phyloP scores from a whole-genome alignment of 148 eudicot species.

The Limonium bicolor region DNA sequence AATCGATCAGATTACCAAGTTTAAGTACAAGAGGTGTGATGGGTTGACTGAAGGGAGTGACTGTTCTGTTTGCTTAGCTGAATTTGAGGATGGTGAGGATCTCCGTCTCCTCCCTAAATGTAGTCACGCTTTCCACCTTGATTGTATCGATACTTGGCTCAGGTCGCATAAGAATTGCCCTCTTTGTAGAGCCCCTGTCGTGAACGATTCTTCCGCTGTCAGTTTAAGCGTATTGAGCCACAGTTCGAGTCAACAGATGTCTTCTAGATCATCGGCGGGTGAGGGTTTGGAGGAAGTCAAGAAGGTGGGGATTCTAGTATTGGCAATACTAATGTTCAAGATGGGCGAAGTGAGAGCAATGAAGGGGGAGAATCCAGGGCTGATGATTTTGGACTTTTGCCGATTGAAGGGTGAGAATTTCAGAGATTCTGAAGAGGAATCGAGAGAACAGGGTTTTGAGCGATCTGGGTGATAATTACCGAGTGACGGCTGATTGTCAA shows the following conservation, averaged over 20 bases:
- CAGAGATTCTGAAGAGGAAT: slow-evolving; percentile 3
- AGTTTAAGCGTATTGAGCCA: background rate
- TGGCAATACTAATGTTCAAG: background rate
- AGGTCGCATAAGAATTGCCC: slow-evolving; percentile 55
- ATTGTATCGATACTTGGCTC: slow-evolving; percentile 54
- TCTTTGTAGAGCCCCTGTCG: slow-evolving; percentile 44
- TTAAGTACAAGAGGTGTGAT: slow-evolving; percentile 26
- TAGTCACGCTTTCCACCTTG: slow-evolving; percentile 47
- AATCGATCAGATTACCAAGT: slow-evolving; percentile 38
- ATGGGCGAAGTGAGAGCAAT: slow-evolving; percentile 7
- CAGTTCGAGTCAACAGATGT: slow-evolving; percentile 3
- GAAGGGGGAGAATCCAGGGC: slow-evolving; percentile 1
- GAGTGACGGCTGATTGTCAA: slow-evolving; percentile 11
- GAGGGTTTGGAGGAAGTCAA: slow-evolving; percentile 9
- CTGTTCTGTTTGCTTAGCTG: slow-evolving; percentile 47
- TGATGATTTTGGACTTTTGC: slow-evolving; percentile 10
- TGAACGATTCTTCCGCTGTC: slow-evolving; percentile 6
- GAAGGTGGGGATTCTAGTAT: background rate
- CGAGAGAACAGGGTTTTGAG: slow-evolving; percentile 17
- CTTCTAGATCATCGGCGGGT: background rate
- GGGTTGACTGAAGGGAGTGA: slow-evolving; percentile 26
- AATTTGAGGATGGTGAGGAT: slow-evolving; percentile 43
- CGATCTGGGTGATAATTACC: slow-evolving; percentile 32
- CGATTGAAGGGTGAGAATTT: slow-evolving; percentile 1
- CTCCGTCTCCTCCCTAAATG: slow-evolving; percentile 59